Conservation (phyloP, 2,329 filamentous ascomycete genomes). For the Cyanodermella asteris region DNA sequence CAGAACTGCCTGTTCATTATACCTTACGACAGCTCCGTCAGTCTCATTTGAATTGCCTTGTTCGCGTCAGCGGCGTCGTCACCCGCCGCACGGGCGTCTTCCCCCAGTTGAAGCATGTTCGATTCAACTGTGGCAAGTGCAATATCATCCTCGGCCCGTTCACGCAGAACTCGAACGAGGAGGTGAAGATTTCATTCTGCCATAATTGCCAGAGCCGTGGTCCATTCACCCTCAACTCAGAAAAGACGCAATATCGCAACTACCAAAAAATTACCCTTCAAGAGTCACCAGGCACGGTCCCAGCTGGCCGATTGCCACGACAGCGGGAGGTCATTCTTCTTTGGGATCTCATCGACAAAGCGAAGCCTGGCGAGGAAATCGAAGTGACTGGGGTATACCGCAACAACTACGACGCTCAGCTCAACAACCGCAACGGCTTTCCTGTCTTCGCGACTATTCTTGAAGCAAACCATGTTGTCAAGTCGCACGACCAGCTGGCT, state of each 20-base stretch:
- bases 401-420: slow-evolving; percentile 92
- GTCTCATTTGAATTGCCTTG: slow-evolving; percentile 84
- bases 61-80: slow-evolving; percentile 85
- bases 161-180: slow-evolving; percentile 88
- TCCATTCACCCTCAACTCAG: slow-evolving; percentile 86
- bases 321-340: slow-evolving; percentile 87
- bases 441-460: slow-evolving; percentile 95
- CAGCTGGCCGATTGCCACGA: slow-evolving; percentile 78
- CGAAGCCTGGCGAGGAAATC: slow-evolving; percentile 93
- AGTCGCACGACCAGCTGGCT: slow-evolving; percentile 90
- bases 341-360: slow-evolving; percentile 90
- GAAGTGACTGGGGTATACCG: slow-evolving; percentile 93
- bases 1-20: slow-evolving; percentile 82
- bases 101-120: slow-evolving; percentile 93
- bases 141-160: slow-evolving; percentile 82
- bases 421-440: slow-evolving; percentile 98
- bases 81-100: slow-evolving; percentile 89
- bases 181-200: slow-evolving; percentile 91
- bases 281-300: slow-evolving; percentile 90
- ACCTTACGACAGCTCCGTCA: slow-evolving; percentile 88
- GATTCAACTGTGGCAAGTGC: slow-evolving; percentile 92
- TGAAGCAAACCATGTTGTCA: slow-evolving; percentile 92
- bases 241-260: slow-evolving; percentile 95
- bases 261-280: slow-evolving; percentile 96
- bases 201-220: slow-evolving; percentile 90